Evolutionary conservation across 495 filamentous ascomycete genomes (phyloP).

Genomic region (Tetracladium marchalianum): DNA sequence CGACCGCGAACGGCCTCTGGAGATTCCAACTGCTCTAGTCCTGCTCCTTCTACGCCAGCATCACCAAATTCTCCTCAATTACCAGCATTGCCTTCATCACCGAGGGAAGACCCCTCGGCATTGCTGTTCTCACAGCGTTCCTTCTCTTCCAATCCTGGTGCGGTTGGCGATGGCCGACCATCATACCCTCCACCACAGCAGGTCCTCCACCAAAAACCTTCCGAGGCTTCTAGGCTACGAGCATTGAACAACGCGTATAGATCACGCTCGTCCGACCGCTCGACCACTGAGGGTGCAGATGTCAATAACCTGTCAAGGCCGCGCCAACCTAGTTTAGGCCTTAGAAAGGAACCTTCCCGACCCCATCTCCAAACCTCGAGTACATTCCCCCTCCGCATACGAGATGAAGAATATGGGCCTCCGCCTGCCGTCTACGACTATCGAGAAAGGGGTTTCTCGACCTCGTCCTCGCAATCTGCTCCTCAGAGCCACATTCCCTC

Average conservation of each 20-base stretch:
- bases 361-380: slow-evolving; percentile 21
- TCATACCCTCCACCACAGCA: slow-evolving; percentile 10
- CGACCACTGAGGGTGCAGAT: slow-evolving; percentile 6
- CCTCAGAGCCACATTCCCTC: slow-evolving; percentile 25
- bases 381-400: slow-evolving; percentile 20
- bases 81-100: slow-evolving; percentile 1
- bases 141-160: slow-evolving; percentile 10
- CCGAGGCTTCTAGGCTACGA: slow-evolving; percentile 19
- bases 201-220: slow-evolving; percentile 15
- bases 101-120: slow-evolving; percentile 2
- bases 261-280: slow-evolving; percentile 11
- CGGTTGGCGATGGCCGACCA: slow-evolving; percentile 1
- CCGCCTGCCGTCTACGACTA: slow-evolving; percentile 17
- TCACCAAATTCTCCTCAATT: slow-evolving; percentile 5
- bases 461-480: slow-evolving; percentile 36
- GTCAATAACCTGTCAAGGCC: slow-evolving; percentile 43
- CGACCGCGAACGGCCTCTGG: slow-evolving; percentile 8
- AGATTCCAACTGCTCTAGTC: slow-evolving; percentile 1
- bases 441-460: slow-evolving; percentile 33
- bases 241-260: slow-evolving; percentile 20
- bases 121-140: slow-evolving; percentile 6
- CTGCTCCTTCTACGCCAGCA: slow-evolving; percentile 8
- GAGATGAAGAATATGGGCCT: slow-evolving; percentile 21
- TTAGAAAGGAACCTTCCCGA: slow-evolving; percentile 26
- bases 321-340: slow-evolving; percentile 35